Evolutionary conservation across 441 rosid species (phyloP).

Genomic region (Syzygium malaccense): DNA sequence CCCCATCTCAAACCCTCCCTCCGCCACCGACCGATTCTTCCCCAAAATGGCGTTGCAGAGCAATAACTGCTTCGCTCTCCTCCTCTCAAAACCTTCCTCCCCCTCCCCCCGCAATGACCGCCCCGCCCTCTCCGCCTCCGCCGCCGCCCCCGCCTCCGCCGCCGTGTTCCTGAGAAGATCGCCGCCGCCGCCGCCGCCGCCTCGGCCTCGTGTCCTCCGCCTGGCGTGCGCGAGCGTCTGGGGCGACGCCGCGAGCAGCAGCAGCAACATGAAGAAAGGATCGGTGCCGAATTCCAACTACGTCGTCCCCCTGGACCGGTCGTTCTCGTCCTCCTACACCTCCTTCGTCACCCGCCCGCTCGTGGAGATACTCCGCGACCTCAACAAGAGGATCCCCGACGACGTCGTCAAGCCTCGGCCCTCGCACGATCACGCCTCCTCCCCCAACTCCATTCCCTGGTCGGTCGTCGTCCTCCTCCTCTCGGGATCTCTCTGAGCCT

Average conservation of each 20-base stretch:
- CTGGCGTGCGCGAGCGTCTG: not conserved
- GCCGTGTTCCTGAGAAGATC: not conserved
- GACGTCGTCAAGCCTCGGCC: slow-evolving; percentile 47
- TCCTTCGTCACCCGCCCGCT: slow-evolving; percentile 83
- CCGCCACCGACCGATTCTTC: not conserved
- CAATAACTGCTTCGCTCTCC: not conserved
- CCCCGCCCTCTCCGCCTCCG: not conserved
- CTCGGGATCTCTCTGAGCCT: not conserved
- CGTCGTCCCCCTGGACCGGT: slow-evolving; percentile 79
- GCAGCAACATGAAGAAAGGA: slow-evolving; percentile 26
- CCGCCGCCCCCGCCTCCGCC: not conserved
- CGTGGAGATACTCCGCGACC: slow-evolving; percentile 91
- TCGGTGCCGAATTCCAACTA: slow-evolving; percentile 75
- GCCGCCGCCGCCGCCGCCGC: not conserved
- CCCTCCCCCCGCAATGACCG: not conserved
- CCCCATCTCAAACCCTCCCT: not conserved
- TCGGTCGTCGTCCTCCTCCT: slow-evolving; percentile 2
- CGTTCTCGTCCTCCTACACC: slow-evolving; percentile 46
- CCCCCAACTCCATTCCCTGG: slow-evolving; percentile 61
- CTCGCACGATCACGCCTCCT: not conserved
- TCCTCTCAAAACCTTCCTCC: not conserved
- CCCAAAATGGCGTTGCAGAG: not conserved
- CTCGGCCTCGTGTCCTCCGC: not conserved
- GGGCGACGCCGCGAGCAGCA: slow-evolving; percentile 4
- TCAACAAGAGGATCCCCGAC: slow-evolving; percentile 88